A percentile compares a stretch with the other conserved stretches of the same genome.
phyloP scores from a whole-genome alignment of 208 protist genomes.

The Leishmania aethiopica region DNA sequence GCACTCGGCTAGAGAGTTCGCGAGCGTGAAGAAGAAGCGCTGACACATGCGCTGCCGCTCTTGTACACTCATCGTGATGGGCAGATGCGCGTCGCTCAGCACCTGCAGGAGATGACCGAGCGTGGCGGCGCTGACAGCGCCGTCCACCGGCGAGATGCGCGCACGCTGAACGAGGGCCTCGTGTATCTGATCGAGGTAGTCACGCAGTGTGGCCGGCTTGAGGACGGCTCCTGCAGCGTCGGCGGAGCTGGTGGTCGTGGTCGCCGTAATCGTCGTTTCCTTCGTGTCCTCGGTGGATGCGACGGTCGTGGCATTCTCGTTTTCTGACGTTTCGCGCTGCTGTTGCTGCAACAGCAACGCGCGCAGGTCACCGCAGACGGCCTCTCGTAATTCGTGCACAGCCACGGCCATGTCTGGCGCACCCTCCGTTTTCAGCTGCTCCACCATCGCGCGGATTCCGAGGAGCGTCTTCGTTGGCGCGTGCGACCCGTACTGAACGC shows the following conservation, averaged over 20 bases:
- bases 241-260: background rate
- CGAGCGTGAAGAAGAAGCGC: constrained; percentile 31
- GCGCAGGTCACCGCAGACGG: constrained; percentile 6
- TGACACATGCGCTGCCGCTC: constrained; percentile 36
- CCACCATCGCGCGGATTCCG: constrained; percentile 96
- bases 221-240: constrained; percentile 1
- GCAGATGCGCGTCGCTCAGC: constrained; percentile 17
- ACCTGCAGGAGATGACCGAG: constrained; percentile 42
- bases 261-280: constrained; percentile 3
- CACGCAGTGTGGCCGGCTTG: constrained; percentile 24
- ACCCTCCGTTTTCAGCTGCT: constrained; percentile 61
- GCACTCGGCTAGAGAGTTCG: constrained; percentile 31
- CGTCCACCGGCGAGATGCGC: constrained; percentile 59
- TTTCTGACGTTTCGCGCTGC: background rate
- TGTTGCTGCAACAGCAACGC: constrained; percentile 20
- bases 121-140: constrained; percentile 41
- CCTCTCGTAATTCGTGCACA: background rate
- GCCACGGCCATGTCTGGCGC: background rate
- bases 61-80: constrained; percentile 12
- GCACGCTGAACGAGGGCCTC: constrained; percentile 40
- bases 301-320: background rate
- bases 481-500: constrained; percentile 23
- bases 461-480: constrained; percentile 98
- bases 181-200: constrained; percentile 51
- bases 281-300: constrained; percentile 8